A percentile compares a stretch with the other conserved stretches of the same genome.
Conservation (phyloP, 2,329 filamentous ascomycete genomes). For the Dissoconium aciculare region DNA sequence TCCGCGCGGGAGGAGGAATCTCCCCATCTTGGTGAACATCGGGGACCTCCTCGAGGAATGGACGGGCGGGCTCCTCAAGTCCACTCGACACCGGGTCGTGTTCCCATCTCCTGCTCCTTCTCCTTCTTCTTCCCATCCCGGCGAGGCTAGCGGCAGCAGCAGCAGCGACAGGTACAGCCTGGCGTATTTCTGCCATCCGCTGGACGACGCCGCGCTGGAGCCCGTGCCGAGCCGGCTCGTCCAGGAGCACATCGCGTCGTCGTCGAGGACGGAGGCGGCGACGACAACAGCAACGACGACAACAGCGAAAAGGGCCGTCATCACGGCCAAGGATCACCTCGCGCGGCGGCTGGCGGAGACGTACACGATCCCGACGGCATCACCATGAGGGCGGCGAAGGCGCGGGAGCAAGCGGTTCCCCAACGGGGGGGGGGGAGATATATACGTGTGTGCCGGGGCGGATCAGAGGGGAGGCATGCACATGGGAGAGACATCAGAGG, state of each 20-base stretch:
- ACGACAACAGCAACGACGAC: slow-evolving; percentile 17
- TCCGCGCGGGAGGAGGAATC: slow-evolving; percentile 6
- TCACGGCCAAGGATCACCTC: slow-evolving; percentile 47
- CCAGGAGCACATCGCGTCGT: slow-evolving; percentile 19
- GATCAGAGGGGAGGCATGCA: too few species aligned
- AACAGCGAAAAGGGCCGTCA: slow-evolving; percentile 27
- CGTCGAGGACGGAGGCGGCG: too few species aligned
- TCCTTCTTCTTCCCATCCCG: not conserved
- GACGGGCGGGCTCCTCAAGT: slow-evolving; percentile 77
- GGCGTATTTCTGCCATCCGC: slow-evolving; percentile 49
- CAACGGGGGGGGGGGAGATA: too few species aligned
- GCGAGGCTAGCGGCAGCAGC: slow-evolving; percentile 12
- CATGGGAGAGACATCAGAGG: too few species aligned
- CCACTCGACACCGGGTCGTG: slow-evolving; percentile 77
- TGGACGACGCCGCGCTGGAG: slow-evolving; percentile 39
- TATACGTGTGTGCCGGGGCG: too few species aligned
- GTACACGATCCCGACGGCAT: slow-evolving; percentile 38
- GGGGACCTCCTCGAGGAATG: slow-evolving; percentile 65
- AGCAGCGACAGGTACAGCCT: slow-evolving; percentile 40
- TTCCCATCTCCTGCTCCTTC: too few species aligned
- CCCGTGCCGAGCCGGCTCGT: slow-evolving; percentile 41
- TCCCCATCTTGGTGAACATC: slow-evolving; percentile 57
- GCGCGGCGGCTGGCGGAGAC: slow-evolving; percentile 42
- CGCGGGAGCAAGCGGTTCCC: too few species aligned
- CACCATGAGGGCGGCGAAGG: too few species aligned